phyloP scores from a whole-genome alignment of 176 grass and related monocot genomes.

The Lolium multiflorum region DNA sequence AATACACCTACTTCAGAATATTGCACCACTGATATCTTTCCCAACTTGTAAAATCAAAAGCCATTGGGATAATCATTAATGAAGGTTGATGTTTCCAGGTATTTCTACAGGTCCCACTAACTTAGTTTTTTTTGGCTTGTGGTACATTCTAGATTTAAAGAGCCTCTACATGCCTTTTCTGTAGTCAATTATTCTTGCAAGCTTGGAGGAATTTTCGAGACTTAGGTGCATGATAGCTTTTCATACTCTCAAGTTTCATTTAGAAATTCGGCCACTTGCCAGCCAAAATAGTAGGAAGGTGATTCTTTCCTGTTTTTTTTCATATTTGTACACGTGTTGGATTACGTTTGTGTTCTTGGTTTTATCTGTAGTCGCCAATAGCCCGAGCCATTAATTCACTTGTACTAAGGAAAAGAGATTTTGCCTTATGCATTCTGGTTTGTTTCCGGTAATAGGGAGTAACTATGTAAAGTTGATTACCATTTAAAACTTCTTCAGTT shows the following conservation, averaged over 20 bases:
- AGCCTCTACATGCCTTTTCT: conserved; percentile 5
- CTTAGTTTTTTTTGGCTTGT: conserved; percentile 33
- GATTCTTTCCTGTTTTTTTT: too few relatives aligned
- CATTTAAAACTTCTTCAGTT: conserved; percentile 3
- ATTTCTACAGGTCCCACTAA: conserved; percentile 36
- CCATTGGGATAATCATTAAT: conserved; percentile 53
- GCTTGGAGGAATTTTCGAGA: conserved; percentile 83
- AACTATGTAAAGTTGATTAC: neutral
- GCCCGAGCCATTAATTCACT: neutral
- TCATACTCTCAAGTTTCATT: conserved; percentile 86
- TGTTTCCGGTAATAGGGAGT: neutral
- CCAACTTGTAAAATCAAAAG: too few relatives aligned
- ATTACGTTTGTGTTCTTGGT: too few relatives aligned
- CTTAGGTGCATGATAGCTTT: conserved; percentile 93
- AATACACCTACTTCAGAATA: conserved; percentile 14
- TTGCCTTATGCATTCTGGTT: conserved; percentile 11
- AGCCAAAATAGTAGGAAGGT: conserved; percentile 28
- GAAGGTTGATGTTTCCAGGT: conserved; percentile 97
- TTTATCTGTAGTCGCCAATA: conserved; percentile 25
- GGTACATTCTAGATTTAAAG: conserved; percentile 35
- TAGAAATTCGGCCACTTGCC: neutral
- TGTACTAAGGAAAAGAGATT: conserved; percentile 7
- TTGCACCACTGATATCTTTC: too few relatives aligned
- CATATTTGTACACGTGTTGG: conserved; percentile 58
- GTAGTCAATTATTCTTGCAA: conserved; percentile 52